Evolutionary conservation across 352 stramenopile species (phyloP), one percentile per base, ranked within the genome.

Genomic region (Phytophthora pinifolia): DNA sequence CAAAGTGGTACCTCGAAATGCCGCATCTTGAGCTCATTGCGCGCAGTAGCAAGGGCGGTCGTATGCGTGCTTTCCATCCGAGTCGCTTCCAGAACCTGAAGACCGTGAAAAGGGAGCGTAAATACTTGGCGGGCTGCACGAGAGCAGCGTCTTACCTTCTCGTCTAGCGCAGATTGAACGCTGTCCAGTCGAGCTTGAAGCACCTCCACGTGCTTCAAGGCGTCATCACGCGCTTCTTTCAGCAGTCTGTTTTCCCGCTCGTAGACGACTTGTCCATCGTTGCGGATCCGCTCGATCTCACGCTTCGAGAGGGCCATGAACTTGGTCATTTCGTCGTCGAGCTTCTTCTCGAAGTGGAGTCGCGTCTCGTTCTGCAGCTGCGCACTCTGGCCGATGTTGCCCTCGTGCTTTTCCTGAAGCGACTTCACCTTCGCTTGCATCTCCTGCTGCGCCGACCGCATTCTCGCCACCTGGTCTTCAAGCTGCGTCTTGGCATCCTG

Each of bases 21-120:
- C 51, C 76, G 80, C 74, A 92, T 90, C 54, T 90, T 92, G 27
- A 92, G 53, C 22, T 92, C 77, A 41, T 79, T 88, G 25, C 77
- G 76, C 0, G 72, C 33, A 5, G 62, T 56, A 32, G 83, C 70
- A 9, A 89, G 46, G 13, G 70, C 48, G 4, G 74, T 83, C 12
- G 70, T 70, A 50, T 88, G 77, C 9, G 56, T 46, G 46, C 72
- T 83, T 22, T 90, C 83, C 53, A 70, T 54, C 4, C 77, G 67
- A 15, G 74, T 87, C 13, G 62, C 43, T 59, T 88, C 78, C 3
- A 88, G 60, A 4, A 82, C 56, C 75, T 86, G 20, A 9, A 17
- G 17, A 36, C 22, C n/a, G 27, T 29, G 5, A 47, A 36, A 36
- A 45, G 5, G 18, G 38, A 15, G 18, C 18, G 22, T 36, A 46